These are phyloP conservation scores for Pseudonitzschia multistriata DNA, from an alignment of 108 stramenopile species.

Conservation along the genomic window DNA sequence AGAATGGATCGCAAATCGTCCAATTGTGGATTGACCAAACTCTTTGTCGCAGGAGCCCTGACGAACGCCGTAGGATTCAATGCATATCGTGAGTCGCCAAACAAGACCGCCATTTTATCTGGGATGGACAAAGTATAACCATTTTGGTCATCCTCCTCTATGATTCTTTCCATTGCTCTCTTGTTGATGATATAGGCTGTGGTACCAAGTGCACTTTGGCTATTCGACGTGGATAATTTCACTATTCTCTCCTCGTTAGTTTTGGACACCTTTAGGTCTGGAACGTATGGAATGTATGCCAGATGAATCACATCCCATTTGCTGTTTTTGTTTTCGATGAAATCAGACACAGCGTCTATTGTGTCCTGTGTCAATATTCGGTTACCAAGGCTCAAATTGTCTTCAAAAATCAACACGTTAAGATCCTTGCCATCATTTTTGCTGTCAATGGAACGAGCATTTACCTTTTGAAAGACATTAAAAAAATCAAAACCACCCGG, in stretches of 20 bases:
- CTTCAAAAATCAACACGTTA: slow-evolving; percentile 42
- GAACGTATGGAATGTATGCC: slow-evolving; percentile 48
- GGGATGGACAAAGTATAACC: slow-evolving; percentile 42
- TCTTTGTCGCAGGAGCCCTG: slow-evolving; percentile 39
- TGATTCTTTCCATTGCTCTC: slow-evolving; percentile 30
- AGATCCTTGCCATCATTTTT: not conserved
- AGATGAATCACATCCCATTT: slow-evolving; percentile 45
- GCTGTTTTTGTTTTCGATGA: slow-evolving; percentile 1
- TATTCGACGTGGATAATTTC: slow-evolving; percentile 22
- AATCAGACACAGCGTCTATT: slow-evolving; percentile 23
- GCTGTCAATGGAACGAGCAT: not conserved
- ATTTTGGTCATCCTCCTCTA: slow-evolving; percentile 31
- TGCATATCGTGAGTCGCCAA: slow-evolving; percentile 42
- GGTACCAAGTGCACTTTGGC: slow-evolving; percentile 40
- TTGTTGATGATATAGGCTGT: slow-evolving; percentile 44
- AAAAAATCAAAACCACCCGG: not conserved
- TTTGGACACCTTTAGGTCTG: slow-evolving; percentile 23
- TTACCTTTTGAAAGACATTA: not conserved
- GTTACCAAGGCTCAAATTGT: slow-evolving; percentile 35
- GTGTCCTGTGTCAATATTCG: slow-evolving; percentile 17
- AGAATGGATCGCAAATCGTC: slow-evolving; percentile 41
- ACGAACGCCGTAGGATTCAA: slow-evolving; percentile 38
- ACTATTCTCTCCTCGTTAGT: slow-evolving; percentile 32
- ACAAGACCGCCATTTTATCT: slow-evolving; percentile 45
- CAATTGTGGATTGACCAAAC: slow-evolving; percentile 50